Percentiles rank a stretch among this genome's conserved stretches.
phyloP scores from a whole-genome alignment of 768 basidiomycete genomes.

The Psilocybe tampanensis region DNA sequence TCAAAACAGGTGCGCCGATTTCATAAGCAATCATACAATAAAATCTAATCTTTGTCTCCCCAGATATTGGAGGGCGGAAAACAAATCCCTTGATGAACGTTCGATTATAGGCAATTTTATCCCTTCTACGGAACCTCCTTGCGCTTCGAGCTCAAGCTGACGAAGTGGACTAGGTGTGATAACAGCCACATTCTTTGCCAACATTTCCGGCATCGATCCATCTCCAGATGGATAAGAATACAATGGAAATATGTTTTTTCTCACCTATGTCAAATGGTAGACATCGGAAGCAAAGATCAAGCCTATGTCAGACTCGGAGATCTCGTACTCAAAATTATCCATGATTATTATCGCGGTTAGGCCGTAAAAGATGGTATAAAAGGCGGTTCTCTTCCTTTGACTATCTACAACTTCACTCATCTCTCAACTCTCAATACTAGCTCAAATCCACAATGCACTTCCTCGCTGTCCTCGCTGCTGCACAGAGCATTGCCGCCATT shows the following conservation, averaged over 20 bases:
- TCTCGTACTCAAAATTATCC: no score
- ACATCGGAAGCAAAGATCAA: background rate
- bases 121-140: background rate
- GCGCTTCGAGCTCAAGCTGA: no score
- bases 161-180: no score
- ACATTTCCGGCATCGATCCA: background rate
- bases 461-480: constrained; percentile 8
- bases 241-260: background rate
- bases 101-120: background rate
- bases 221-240: background rate
- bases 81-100: background rate
- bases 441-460: constrained; percentile 3
- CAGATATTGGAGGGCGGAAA: no score
- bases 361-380: background rate
- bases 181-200: no score
- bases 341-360: background rate
- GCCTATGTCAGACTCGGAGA: no score
- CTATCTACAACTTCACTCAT: background rate
- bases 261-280: background rate
- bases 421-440: background rate
- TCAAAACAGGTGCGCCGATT: no score
- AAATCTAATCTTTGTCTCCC: no score
- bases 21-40: no score
- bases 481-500: background rate
- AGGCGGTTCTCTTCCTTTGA: background rate